Percentiles rank a stretch among this genome's conserved stretches.
These are phyloP conservation scores for Rhodotorula sp. DNA, from an alignment of 1,284 basidiomycete genomes.

Conservation along the genomic window DNA sequence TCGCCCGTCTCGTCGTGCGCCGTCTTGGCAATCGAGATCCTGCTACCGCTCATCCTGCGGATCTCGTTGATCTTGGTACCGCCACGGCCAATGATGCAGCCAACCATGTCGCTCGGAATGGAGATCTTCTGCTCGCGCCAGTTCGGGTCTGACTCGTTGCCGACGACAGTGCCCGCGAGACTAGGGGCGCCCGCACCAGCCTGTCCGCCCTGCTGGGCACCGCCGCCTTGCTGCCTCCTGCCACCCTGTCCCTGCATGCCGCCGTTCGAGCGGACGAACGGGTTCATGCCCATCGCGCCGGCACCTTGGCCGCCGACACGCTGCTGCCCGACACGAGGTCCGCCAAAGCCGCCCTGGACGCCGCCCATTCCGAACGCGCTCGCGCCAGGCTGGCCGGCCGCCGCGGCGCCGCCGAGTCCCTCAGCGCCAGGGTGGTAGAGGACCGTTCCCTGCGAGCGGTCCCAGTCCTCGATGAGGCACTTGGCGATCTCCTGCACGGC, in stretches of 20 bases:
- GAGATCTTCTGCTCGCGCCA: conserved; percentile 98
- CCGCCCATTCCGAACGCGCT: background rate
- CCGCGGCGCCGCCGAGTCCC: conserved; percentile 50
- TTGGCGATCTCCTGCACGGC: conserved; percentile 95
- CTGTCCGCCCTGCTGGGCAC: background rate
- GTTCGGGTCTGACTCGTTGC: conserved; percentile 57
- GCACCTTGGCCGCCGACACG: conserved; percentile 26
- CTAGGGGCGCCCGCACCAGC: background rate
- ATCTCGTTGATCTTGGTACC: conserved; percentile 99
- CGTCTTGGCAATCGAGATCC: conserved; percentile 97
- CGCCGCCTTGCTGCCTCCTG: conserved; percentile 1
- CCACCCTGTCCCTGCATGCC: background rate
- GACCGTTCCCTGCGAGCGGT: conserved; percentile 85
- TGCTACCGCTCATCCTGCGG: conserved; percentile 89
- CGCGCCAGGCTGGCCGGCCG: conserved; percentile 6
- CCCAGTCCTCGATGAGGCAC: conserved; percentile 95
- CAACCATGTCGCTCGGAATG: conserved; percentile 96
- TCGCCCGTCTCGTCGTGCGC: conserved; percentile 98
- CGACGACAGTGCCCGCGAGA: conserved; percentile 53
- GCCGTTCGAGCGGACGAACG: conserved; percentile 29
- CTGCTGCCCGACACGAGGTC: background rate
- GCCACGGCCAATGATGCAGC: conserved; percentile 69
- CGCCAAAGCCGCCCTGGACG: background rate
- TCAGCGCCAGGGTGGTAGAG: conserved; percentile 88
- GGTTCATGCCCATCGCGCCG: conserved; percentile 33